Evolutionary conservation across 441 rosid genomes (phyloP).

Genomic region (Syzygium malaccense): DNA sequence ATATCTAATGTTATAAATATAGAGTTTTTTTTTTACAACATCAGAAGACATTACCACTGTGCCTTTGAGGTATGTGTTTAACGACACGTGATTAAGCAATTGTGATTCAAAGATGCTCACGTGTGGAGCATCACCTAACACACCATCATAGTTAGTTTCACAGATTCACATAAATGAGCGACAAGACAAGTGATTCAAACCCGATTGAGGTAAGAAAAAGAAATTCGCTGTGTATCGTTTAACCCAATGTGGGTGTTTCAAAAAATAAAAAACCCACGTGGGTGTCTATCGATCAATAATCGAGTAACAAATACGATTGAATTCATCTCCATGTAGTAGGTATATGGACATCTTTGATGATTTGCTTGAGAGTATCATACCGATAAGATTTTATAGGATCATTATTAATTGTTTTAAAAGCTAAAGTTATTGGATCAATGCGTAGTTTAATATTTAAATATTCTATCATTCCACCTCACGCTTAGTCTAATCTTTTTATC

Average conservation of each 20-base stretch:
- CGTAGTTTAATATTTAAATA: too few species aligned
- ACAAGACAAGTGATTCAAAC: background rate
- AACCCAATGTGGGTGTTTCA: background rate
- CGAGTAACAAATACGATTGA: background rate
- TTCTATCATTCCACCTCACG: too few species aligned
- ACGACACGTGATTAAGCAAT: background rate
- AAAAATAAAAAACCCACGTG: background rate
- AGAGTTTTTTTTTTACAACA: background rate
- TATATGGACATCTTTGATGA: too few species aligned
- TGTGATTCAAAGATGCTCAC: background rate
- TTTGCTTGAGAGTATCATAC: too few species aligned
- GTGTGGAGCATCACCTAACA: background rate
- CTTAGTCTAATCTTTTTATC: too few species aligned
- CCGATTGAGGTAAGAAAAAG: background rate
- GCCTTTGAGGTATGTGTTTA: background rate
- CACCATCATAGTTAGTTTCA: background rate
- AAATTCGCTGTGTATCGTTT: too few species aligned
- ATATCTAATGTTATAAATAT: background rate
- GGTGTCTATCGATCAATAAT: too few species aligned
- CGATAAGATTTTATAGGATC: too few species aligned
- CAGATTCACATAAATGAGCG: background rate
- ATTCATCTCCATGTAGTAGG: background rate
- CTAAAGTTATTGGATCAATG: too few species aligned
- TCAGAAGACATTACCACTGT: background rate
- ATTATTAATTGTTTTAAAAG: too few species aligned